Evolutionary conservation across 2,329 filamentous ascomycete species (phyloP), one percentile per base, ranked within the genome.

Genomic region (Verticillium dahliae): DNA sequence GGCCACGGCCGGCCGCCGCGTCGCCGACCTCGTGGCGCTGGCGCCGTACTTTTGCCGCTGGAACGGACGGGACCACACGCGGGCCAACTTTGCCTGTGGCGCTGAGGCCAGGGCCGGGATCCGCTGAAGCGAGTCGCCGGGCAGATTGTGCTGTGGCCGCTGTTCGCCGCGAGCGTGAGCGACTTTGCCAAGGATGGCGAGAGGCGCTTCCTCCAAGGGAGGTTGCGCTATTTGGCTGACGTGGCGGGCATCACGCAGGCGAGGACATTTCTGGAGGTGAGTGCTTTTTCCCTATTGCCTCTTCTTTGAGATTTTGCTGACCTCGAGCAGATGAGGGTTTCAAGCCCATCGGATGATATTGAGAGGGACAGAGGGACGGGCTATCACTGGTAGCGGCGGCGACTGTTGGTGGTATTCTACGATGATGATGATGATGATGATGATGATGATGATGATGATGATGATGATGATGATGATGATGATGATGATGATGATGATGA

Each of bases 181-280:
- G 66, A 67, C 50, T 67, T 65, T 57, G 65, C 65, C 10, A 66
- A 62, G 5, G 61, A 63, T 27, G 57, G 63, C 15, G 65, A 67
- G 62, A 67, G 62, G 56, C 55, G 58, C 3, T 67, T 66, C 41
- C 39, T 67, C 14, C 34, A 62, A 14, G 64, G 62, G 11, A 60
- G 66, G 6, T 63, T 68, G 33, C 63, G 52, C 14, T 65, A 65
- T 10, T 31, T 68, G 50, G 65, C 65, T 10, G 66, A 68, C 18
- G 52, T 63, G 15, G 65, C 64, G 11, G 66, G 66, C 5, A 63
- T 68, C 57, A 66, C 62, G 54, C 66, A 68, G 57, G 66, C 65
- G 15, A 63, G 62, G 14, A 56, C 66, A 4, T 65, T 68, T 56
- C 59, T 66, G 33, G 65, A 66, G 4, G 66, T 68, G 37, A 50